phyloP scores from a whole-genome alignment of 2,329 filamentous ascomycete genomes.

The Colletotrichum graminicola region DNA sequence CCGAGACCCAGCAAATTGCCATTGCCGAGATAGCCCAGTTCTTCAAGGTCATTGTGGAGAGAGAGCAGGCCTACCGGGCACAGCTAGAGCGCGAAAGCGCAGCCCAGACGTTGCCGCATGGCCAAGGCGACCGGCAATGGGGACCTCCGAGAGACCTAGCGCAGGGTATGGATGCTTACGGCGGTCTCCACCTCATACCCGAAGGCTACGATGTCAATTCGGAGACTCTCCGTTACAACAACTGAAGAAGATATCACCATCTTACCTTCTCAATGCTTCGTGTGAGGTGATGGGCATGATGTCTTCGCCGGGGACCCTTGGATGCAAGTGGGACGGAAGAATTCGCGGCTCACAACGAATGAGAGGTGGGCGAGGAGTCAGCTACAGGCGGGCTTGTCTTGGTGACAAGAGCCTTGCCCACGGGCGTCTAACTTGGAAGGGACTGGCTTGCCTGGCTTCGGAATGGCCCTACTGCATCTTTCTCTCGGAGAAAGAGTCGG shows the following conservation, averaged over 20 bases:
- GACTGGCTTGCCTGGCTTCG: not conserved
- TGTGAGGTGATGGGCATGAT: not conserved
- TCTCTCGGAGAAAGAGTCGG: not conserved
- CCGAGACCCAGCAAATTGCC: conserved; percentile 58
- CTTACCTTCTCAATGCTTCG: not conserved
- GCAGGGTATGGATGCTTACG: conserved; percentile 13
- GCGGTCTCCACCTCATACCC: conserved; percentile 25
- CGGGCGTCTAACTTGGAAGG: not conserved
- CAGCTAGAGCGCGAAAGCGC: conserved; percentile 43
- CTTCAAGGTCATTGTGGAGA: conserved; percentile 65
- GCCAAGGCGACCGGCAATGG: conserved; percentile 32
- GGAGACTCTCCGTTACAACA: conserved; percentile 27
- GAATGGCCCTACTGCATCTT: not conserved
- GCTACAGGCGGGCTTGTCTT: not conserved
- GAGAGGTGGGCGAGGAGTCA: not conserved
- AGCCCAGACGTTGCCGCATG: conserved; percentile 19
- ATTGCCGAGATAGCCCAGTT: conserved; percentile 66
- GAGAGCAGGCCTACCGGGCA: conserved; percentile 53
- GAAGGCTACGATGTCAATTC: conserved; percentile 30
- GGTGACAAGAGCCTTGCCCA: not conserved
- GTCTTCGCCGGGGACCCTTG: not conserved
- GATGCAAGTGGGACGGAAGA: not conserved
- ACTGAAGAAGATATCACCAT: not conserved
- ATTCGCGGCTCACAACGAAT: not conserved
- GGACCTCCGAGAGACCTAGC: conserved; percentile 20